Evolutionary conservation across 176 grass and related monocot genomes (phyloP).

Genomic region (Triticum timopheevii): DNA sequence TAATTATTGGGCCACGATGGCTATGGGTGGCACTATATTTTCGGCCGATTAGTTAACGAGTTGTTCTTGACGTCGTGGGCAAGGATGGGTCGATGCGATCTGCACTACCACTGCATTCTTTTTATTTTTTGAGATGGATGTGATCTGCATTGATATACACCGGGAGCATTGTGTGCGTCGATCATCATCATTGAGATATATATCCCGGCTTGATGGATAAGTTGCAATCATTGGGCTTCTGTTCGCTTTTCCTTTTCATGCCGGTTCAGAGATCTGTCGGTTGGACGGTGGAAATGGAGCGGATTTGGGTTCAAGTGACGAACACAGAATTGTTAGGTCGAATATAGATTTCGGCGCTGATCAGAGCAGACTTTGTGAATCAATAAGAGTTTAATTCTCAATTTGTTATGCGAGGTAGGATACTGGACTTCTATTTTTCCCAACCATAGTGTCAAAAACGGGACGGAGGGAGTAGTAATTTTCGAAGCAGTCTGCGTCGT

Average conservation of each 20-base stretch:
- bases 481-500: background rate
- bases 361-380: background rate
- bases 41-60: conserved; percentile 1
- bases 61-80: background rate
- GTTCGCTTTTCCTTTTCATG: background rate
- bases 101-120: background rate
- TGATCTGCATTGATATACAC: background rate
- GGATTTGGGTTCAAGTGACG: background rate
- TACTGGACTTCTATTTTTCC: background rate
- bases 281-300: background rate
- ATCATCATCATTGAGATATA: background rate
- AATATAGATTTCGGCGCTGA: conserved; percentile 3
- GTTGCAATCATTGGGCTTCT: conserved; percentile 9
- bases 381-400: background rate
- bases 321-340: conserved; percentile 23
- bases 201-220: conserved; percentile 26
- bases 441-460: too few species aligned
- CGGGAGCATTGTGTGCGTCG: background rate
- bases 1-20: conserved; percentile 1
- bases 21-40: background rate
- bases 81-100: background rate
- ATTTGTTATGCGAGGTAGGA: background rate
- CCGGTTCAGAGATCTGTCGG: conserved; percentile 10
- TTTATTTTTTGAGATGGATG: background rate
- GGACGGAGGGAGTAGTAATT: too few species aligned